These are phyloP conservation scores for Lasiodiplodia sp. DNA, from an alignment of 2,329 filamentous ascomycete species.

Conservation along the genomic window DNA sequence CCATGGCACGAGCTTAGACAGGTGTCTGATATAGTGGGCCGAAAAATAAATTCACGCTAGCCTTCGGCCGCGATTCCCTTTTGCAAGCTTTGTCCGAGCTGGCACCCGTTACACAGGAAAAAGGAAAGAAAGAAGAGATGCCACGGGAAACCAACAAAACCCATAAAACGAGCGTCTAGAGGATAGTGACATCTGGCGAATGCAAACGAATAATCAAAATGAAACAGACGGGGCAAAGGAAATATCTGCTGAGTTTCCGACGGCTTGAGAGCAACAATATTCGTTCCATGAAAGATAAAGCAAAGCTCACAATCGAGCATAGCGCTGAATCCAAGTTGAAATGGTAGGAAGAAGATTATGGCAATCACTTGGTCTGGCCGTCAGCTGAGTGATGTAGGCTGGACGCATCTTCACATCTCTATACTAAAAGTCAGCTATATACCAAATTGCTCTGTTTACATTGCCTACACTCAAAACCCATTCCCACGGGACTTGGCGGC, in stretches of 20 bases:
- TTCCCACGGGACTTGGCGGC: conserved; percentile 44
- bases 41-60: no score
- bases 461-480: not conserved
- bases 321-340: not conserved
- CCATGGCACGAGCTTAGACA: no score
- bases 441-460: not conserved
- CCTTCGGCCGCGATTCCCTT: no score
- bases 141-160: not conserved
- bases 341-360: not conserved
- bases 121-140: not conserved
- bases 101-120: not conserved
- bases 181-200: not conserved
- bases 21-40: no score
- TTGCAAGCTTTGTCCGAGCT: not conserved
- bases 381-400: not conserved
- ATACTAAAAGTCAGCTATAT: not conserved
- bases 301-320: not conserved
- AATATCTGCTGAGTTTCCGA: not conserved
- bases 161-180: not conserved
- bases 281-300: not conserved
- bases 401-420: not conserved
- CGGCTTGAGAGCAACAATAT: not conserved
- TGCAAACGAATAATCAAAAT: not conserved
- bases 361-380: not conserved
- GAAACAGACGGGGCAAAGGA: not conserved